These are phyloP conservation scores for Physcomitrium patens DNA, from an alignment of 225 moss, liverwort and hornwort species.

Conservation along the genomic window DNA sequence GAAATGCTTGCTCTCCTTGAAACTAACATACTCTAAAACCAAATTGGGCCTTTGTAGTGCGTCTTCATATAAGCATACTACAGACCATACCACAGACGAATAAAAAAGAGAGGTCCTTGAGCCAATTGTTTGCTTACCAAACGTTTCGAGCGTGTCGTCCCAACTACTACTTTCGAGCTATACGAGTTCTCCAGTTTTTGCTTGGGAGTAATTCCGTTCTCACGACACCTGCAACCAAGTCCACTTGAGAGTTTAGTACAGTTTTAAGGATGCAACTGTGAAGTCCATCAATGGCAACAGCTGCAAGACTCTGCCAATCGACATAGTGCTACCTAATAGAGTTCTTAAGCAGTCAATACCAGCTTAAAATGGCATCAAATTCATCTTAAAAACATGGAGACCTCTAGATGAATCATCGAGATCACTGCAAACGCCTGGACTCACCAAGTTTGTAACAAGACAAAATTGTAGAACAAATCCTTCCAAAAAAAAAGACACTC, in stretches of 20 bases:
- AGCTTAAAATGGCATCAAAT: conserved; percentile 6
- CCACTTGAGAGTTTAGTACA: not conserved
- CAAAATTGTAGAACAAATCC: not conserved
- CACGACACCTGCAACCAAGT: conserved; percentile 42
- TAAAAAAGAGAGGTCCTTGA: not conserved
- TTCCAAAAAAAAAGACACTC: not conserved
- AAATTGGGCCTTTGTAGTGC: not conserved
- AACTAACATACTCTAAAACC: not conserved
- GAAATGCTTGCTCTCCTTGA: not conserved
- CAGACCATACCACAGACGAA: not conserved
- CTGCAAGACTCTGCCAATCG: conserved; percentile 8
- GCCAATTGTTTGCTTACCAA: conserved; percentile 41
- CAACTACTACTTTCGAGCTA: conserved; percentile 64
- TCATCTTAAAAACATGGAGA: not conserved
- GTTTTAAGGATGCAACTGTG: conserved; percentile 15
- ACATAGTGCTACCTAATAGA: not conserved
- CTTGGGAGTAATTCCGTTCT: conserved; percentile 45
- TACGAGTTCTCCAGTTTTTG: conserved; percentile 43
- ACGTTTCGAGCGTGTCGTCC: conserved; percentile 64
- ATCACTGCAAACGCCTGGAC: conserved; percentile 6
- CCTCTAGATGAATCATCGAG: not conserved
- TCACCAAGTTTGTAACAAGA: conserved; percentile 3
- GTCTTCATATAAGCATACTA: not conserved
- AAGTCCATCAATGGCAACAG: conserved; percentile 4
- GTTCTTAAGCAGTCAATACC: not conserved